A percentile compares a stretch with the other conserved stretches of the same genome.
phyloP scores from a whole-genome alignment of 345 rosid species.

The Gossypium mustelinum region DNA sequence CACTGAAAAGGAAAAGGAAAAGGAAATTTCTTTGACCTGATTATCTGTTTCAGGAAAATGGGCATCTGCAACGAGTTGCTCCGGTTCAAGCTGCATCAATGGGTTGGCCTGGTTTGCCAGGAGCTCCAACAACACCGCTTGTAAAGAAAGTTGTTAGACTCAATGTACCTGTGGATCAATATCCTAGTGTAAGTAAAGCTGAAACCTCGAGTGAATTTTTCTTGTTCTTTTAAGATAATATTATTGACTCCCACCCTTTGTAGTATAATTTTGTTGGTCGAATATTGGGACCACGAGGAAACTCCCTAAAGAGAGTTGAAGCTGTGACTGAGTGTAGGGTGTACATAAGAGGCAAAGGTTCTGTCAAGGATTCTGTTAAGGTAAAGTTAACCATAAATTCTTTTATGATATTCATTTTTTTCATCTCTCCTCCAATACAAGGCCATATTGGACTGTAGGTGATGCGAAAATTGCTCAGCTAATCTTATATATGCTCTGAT shows the following conservation, averaged over 20 bases:
- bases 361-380: slow-evolving; percentile 83
- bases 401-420: not conserved
- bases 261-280: slow-evolving; percentile 96
- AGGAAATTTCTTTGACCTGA: not conserved
- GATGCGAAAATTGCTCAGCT: slow-evolving; percentile 3
- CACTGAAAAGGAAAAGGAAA: not conserved
- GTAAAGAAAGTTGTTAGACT: slow-evolving; percentile 76
- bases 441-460: slow-evolving; percentile 24
- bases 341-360: slow-evolving; percentile 79
- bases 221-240: slow-evolving; percentile 15
- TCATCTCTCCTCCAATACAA: not conserved
- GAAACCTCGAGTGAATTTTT: not conserved
- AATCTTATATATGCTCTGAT: slow-evolving; percentile 3
- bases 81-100: slow-evolving; percentile 55
- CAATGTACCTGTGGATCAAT: slow-evolving; percentile 88
- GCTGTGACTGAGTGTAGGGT: slow-evolving; percentile 78
- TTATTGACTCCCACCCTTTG: slow-evolving; percentile 28
- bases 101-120: slow-evolving; percentile 76
- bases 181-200: slow-evolving; percentile 66
- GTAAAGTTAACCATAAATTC: slow-evolving; percentile 29
- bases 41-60: slow-evolving; percentile 59
- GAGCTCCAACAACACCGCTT: slow-evolving; percentile 53
- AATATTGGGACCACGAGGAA: slow-evolving; percentile 85
- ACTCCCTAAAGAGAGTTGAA: slow-evolving; percentile 92
- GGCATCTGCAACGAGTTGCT: slow-evolving; percentile 66